phyloP scores from a whole-genome alignment of 208 protist genomes.

The Sergeia podlipaevii region DNA sequence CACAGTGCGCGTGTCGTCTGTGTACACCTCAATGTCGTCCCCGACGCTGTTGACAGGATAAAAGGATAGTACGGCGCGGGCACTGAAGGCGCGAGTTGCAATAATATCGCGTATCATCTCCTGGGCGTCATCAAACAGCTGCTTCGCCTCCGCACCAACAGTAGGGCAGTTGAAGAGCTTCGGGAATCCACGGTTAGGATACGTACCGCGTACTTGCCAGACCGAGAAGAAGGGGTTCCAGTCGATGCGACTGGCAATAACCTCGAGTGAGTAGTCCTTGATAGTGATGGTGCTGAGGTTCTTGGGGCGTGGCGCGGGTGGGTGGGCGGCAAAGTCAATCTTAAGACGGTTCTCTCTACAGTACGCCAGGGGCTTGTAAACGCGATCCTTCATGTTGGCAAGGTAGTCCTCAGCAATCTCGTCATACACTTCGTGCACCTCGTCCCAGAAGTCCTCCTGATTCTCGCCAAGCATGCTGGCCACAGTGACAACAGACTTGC shows the following conservation, averaged over 20 bases:
- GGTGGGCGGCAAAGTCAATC: slow-evolving; percentile 69
- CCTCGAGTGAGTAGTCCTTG: slow-evolving; percentile 75
- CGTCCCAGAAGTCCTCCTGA: slow-evolving; percentile 75
- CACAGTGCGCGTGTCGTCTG: slow-evolving; percentile 42
- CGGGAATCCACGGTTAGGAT: slow-evolving; percentile 95
- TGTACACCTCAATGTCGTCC: slow-evolving; percentile 94
- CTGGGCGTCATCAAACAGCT: slow-evolving; percentile 91
- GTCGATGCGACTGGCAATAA: slow-evolving; percentile 93
- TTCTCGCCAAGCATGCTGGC: slow-evolving; percentile 55
- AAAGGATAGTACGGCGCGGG: slow-evolving; percentile 78
- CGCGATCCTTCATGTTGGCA: slow-evolving; percentile 84
- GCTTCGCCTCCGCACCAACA: slow-evolving; percentile 92
- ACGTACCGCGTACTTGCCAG: slow-evolving; percentile 94
- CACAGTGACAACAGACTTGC: slow-evolving; percentile 87
- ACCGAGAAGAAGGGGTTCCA: slow-evolving; percentile 96
- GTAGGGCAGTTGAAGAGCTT: slow-evolving; percentile 96
- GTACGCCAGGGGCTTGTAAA: slow-evolving; percentile 78
- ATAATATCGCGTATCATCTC: slow-evolving; percentile 85
- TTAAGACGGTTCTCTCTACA: slow-evolving; percentile 41
- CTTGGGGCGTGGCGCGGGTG: slow-evolving; percentile 46
- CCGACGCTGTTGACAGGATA: slow-evolving; percentile 89
- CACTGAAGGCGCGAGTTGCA: slow-evolving; percentile 73
- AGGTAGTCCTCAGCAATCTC: slow-evolving; percentile 94
- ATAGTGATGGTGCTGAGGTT: slow-evolving; percentile 73
- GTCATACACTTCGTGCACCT: slow-evolving; percentile 86